Percentiles rank a stretch among this genome's conserved stretches.
These are phyloP conservation scores for Leptographium lundbergii DNA, from an alignment of 2,329 filamentous ascomycete species.

Conservation along the genomic window DNA sequence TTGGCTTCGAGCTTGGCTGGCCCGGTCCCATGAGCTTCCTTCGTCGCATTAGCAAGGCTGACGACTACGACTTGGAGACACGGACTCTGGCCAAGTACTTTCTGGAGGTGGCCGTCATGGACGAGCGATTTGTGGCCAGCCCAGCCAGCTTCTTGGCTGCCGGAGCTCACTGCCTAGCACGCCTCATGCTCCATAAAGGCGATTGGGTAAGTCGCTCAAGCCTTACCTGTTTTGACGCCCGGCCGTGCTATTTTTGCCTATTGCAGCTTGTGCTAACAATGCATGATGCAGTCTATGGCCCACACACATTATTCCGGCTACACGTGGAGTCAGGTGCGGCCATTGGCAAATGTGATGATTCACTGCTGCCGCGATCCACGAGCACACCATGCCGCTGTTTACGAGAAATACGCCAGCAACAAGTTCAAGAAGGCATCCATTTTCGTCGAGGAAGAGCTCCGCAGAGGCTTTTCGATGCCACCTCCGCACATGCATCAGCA, in stretches of 20 bases:
- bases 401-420: conserved; percentile 81
- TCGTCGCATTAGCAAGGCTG: conserved; percentile 91
- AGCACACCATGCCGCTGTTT: conserved; percentile 77
- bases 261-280: neutral
- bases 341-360: conserved; percentile 63
- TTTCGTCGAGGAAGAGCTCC: conserved; percentile 66
- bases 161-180: conserved; percentile 82
- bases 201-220: conserved; percentile 55
- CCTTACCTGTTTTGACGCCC: conserved; percentile 22
- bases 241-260: neutral
- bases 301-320: conserved; percentile 93
- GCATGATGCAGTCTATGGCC: conserved; percentile 47
- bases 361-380: conserved; percentile 76
- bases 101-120: conserved; percentile 92
- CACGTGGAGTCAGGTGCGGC: conserved; percentile 71
- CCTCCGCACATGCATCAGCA: conserved; percentile 1
- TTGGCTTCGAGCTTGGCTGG: conserved; percentile 91
- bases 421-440: conserved; percentile 75
- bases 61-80: conserved; percentile 93
- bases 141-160: conserved; percentile 85
- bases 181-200: conserved; percentile 80
- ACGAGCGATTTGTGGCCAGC: conserved; percentile 88
- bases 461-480: conserved; percentile 42
- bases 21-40: conserved; percentile 99
- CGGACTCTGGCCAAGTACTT: conserved; percentile 96